These are phyloP conservation scores for Chiua sp. DNA, from an alignment of 1,284 basidiomycete species.

Conservation along the genomic window DNA sequence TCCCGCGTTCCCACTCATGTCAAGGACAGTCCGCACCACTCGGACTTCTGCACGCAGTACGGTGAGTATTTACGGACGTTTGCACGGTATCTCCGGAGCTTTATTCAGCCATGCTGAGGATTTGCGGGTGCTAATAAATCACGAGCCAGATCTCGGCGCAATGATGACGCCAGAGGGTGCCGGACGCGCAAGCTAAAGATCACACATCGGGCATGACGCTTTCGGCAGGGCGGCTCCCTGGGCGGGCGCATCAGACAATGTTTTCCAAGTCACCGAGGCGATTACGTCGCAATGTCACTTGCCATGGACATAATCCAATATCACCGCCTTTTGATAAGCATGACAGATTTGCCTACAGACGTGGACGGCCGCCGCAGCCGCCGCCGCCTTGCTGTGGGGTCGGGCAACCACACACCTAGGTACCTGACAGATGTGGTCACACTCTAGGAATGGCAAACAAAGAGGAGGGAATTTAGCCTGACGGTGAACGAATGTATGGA, in stretches of 20 bases:
- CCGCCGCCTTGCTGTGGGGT: slow-evolving; percentile 8
- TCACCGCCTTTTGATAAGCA: slow-evolving; percentile 24
- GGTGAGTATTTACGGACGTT: slow-evolving; percentile 2
- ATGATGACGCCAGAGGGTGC: neutral
- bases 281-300: slow-evolving; percentile 32
- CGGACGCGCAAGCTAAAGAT: neutral
- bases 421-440: slow-evolving; percentile 35
- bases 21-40: slow-evolving; percentile 4
- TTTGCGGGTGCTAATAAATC: slow-evolving; percentile 2
- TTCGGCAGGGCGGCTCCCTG: slow-evolving; percentile 28
- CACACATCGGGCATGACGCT: neutral
- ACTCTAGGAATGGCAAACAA: slow-evolving; percentile 49
- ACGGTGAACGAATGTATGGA: slow-evolving; percentile 17
- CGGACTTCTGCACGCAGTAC: slow-evolving; percentile 8
- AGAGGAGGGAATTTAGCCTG: slow-evolving; percentile 28
- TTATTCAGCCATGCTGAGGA: slow-evolving; percentile 15
- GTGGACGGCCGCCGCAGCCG: neutral
- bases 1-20: slow-evolving; percentile 18
- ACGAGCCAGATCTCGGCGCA: neutral
- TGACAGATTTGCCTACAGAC: slow-evolving; percentile 12
- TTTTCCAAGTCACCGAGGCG: slow-evolving; percentile 23
- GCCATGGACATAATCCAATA: slow-evolving; percentile 49
- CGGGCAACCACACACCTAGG: slow-evolving; percentile 35
- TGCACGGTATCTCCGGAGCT: neutral
- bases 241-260: slow-evolving; percentile 34